These are phyloP conservation scores for Kwoniella newhampshirensis DNA, from an alignment of 768 basidiomycete genomes.

Conservation along the genomic window DNA sequence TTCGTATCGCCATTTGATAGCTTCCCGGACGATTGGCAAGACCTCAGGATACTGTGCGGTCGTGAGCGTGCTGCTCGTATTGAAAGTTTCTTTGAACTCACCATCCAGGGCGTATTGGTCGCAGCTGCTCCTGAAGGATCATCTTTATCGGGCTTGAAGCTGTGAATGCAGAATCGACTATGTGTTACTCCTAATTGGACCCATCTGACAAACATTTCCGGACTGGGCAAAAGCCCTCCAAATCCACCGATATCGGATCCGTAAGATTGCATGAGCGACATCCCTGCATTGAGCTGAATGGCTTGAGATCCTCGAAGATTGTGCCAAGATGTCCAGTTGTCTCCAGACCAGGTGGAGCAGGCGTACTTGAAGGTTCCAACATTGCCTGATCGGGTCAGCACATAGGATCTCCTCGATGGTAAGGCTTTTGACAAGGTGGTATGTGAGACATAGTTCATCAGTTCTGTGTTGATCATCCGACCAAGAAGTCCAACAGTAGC, in stretches of 20 bases:
- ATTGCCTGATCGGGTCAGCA: conserved; percentile 51
- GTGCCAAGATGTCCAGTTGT: conserved; percentile 51
- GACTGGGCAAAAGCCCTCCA: conserved; percentile 46
- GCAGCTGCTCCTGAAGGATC: conserved; percentile 39
- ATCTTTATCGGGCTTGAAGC: conserved; percentile 49
- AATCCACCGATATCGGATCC: conserved; percentile 53
- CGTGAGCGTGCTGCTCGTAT: too few relatives aligned
- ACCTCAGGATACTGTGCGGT: conserved; percentile 49
- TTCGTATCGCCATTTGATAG: conserved; percentile 53
- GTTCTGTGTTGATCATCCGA: conserved; percentile 47
- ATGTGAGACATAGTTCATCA: conserved; percentile 41
- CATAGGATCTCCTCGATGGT: conserved; percentile 44
- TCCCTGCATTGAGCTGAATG: conserved; percentile 46
- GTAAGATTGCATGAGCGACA: conserved; percentile 47
- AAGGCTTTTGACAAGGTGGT: conserved; percentile 30
- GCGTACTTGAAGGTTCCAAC: conserved; percentile 50
- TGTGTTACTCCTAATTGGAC: conserved; percentile 48
- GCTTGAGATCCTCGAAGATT: conserved; percentile 50
- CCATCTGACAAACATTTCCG: conserved; percentile 52
- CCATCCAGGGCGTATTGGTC: conserved; percentile 52
- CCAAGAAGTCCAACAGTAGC: conserved; percentile 43
- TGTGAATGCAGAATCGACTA: conserved; percentile 52
- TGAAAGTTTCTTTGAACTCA: conserved; percentile 11
- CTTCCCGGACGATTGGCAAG: conserved; percentile 40
- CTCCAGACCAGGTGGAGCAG: conserved; percentile 49